Evolutionary conservation across 352 stramenopile genomes (phyloP), one percentile per base, ranked within the genome.

Genomic region (Elongisporangium anandrum): DNA sequence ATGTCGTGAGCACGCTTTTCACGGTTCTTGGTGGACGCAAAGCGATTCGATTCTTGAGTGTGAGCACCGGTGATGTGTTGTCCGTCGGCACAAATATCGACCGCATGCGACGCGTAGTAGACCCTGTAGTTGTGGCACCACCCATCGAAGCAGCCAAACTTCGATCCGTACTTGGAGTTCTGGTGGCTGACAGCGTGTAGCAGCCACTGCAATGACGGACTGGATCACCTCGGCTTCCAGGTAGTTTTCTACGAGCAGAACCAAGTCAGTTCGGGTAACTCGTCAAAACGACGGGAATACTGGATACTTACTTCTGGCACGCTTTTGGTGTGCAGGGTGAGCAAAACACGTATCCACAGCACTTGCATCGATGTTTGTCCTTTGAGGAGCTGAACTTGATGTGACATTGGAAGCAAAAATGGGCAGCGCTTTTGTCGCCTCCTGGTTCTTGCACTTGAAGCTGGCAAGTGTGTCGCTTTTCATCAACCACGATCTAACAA

Each of bases 281-380:
- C n/a, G n/a, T n/a, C n/a, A n/a, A n/a, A n/a, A n/a, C n/a, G n/a
- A 41, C 5, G 6, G 10, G 10, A 45, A 15, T 9, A 45, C 13
- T 5, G 12, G 16, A 38, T 16, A 79, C 73, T 38, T 53, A 87
- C 77, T 81, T 85, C 55, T 65, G 72, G 23, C 86, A 95, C 2
- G 81, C 82, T 58, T 86, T 87, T 3, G 86, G 86, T 3, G 86
- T 93, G 53, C 86, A 95, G 9, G 78, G 60, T 3, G 63, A 66
- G 48, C 86, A 95, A 63, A 95, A 95, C 4, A 92, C 67, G 63
- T 92, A 94, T 54, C 84, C 86, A 45, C 86, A 95, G 64, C 80
- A 85, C 60, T 91, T 91, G 66, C 86, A 95, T 0, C 81, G 80
- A 51, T 88, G 77, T 59, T 88, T 90, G 1, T 90, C 82, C 26